phyloP scores from a whole-genome alignment of 208 protist genomes.

The Trypanosoma melophagium region DNA sequence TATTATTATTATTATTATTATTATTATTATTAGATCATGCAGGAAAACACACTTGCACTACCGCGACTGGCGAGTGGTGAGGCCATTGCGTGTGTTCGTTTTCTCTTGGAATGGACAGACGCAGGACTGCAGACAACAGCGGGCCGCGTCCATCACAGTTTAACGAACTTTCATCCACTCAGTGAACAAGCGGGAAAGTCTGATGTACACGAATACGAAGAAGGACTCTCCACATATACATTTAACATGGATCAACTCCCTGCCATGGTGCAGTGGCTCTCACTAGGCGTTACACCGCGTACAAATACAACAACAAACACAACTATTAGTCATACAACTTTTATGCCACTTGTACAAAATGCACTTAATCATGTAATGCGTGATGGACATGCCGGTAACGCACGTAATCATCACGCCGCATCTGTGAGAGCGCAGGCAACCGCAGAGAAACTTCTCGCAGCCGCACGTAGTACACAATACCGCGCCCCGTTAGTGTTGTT shows the following conservation, averaged over 20 bases:
- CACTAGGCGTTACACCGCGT: not conserved
- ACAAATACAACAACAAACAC: too few relatives aligned
- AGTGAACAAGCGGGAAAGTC: not conserved
- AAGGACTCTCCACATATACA: slow-evolving; percentile 1
- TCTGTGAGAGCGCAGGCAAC: not conserved
- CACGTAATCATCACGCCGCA: not conserved
- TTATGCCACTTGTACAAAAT: slow-evolving; percentile 2
- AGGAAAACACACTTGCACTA: not conserved
- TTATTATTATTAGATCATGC: not conserved
- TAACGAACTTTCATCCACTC: not conserved
- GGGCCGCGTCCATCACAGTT: slow-evolving; percentile 13
- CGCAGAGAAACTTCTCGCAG: slow-evolving; percentile 20
- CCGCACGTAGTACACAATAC: slow-evolving; percentile 12
- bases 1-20: too few relatives aligned
- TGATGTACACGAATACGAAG: not conserved
- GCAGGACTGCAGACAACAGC: slow-evolving; percentile 2
- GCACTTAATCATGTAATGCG: slow-evolving; percentile 20
- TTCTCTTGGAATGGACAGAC: slow-evolving; percentile 25
- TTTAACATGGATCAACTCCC: slow-evolving; percentile 11
- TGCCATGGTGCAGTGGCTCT: slow-evolving; percentile 13
- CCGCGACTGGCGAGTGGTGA: slow-evolving; percentile 9
- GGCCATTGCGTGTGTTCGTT: slow-evolving; percentile 11
- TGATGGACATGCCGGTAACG: not conserved
- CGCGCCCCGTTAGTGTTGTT: slow-evolving; percentile 36
- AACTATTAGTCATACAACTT: not conserved